Conservation (phyloP, 257 asterid species). For the Penstemon barbatus region DNA sequence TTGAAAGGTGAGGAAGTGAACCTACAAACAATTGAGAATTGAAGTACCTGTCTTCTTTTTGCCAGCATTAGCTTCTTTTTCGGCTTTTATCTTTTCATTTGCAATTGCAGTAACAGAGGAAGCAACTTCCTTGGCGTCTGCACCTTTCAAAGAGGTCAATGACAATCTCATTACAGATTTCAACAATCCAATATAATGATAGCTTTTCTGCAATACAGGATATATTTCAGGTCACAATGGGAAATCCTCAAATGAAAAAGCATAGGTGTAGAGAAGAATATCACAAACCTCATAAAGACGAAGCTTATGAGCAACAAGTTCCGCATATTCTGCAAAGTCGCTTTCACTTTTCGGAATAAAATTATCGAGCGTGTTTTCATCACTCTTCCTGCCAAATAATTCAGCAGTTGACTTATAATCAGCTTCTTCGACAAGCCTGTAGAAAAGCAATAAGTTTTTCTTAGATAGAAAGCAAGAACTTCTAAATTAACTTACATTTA, state of each 20-base stretch:
- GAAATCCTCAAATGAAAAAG: not conserved
- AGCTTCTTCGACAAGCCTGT: conserved; percentile 97
- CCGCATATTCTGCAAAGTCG: conserved; percentile 84
- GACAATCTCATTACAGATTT: conserved; percentile 90
- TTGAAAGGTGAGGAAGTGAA: not conserved
- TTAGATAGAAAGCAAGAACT: not conserved
- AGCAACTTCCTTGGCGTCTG: conserved; percentile 89
- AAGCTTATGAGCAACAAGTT: conserved; percentile 75
- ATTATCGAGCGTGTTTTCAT: conserved; percentile 72
- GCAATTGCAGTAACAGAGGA: conserved; percentile 93
- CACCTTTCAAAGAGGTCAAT: conserved; percentile 72
- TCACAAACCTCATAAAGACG: conserved; percentile 76
- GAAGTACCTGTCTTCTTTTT: conserved; percentile 81
- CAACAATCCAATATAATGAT: conserved; percentile 78
- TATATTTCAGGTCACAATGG: conserved; percentile 15
- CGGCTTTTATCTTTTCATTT: conserved; percentile 92
- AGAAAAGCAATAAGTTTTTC: conserved; percentile 16
- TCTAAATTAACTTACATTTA: no score
- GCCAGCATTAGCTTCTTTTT: conserved; percentile 86
- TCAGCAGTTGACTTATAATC: conserved; percentile 87
- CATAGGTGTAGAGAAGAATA: conserved; percentile 6
- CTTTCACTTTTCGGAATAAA: conserved; percentile 84
- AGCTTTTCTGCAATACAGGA: conserved; percentile 72
- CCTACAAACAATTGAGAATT: not conserved
- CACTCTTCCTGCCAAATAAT: conserved; percentile 71